Percentiles rank a stretch among this genome's conserved stretches.
phyloP scores from a whole-genome alignment of 192 early-diverging fungal genomes.

The Gorgonomyces haynaldii region DNA sequence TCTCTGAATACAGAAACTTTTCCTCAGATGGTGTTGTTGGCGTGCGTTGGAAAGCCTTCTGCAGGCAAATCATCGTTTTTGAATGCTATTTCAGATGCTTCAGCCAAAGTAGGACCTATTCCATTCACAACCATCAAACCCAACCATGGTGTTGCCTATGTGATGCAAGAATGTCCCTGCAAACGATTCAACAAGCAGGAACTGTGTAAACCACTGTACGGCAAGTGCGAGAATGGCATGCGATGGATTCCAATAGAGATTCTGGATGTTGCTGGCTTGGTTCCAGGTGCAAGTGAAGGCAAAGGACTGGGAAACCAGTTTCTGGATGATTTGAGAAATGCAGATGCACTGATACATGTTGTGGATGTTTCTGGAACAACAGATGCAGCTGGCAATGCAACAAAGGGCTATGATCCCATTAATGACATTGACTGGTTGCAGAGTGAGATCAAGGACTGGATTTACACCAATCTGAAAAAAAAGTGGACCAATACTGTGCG shows the following conservation, averaged over 20 bases:
- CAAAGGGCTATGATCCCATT: conserved; percentile 69
- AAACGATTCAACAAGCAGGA: conserved; percentile 32
- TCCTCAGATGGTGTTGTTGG: conserved; percentile 34
- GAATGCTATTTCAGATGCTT: conserved; percentile 68
- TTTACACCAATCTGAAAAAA: conserved; percentile 58
- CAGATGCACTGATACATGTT: conserved; percentile 71
- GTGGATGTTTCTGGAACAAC: conserved; percentile 79
- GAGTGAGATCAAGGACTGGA: conserved; percentile 47
- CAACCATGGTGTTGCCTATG: conserved; percentile 68
- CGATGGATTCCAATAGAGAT: conserved; percentile 60
- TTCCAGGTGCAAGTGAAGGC: conserved; percentile 69
- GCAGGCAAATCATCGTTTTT: conserved; percentile 76
- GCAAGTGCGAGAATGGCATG: conserved; percentile 52
- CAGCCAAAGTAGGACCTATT: conserved; percentile 73
- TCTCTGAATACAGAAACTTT: background rate
- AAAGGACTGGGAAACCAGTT: conserved; percentile 68
- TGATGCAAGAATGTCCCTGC: conserved; percentile 64
- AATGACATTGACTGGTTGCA: conserved; percentile 76
- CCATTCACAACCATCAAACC: conserved; percentile 83
- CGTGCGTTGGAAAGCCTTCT: conserved; percentile 58
- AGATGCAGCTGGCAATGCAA: conserved; percentile 62
- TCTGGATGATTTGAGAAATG: conserved; percentile 65
- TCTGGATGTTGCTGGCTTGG: conserved; percentile 72
- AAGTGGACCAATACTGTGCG: conserved; percentile 57
- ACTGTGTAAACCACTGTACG: conserved; percentile 61